phyloP scores from a whole-genome alignment of 352 stramenopile species.

The Albugo laibachii region DNA sequence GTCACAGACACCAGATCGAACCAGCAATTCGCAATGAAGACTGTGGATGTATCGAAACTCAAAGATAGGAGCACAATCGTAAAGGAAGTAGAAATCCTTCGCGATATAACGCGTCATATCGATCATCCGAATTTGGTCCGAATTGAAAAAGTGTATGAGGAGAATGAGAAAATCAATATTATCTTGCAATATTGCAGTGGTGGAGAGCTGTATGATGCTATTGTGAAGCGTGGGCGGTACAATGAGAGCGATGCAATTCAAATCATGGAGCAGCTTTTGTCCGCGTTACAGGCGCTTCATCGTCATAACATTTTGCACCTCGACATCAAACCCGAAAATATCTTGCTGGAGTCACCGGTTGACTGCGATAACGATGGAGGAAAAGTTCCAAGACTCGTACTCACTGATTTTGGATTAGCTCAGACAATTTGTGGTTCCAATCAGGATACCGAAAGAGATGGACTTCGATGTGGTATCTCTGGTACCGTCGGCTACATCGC shows the following conservation, averaged over 20 bases:
- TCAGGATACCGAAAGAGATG: conserved; percentile 31
- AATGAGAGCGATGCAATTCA: conserved; percentile 34
- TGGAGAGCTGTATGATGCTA: conserved; percentile 55
- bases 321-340: conserved; percentile 69
- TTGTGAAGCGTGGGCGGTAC: conserved; percentile 43
- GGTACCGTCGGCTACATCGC: conserved; percentile 66
- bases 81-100: conserved; percentile 56
- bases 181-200: conserved; percentile 52
- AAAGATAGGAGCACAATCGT: conserved; percentile 45
- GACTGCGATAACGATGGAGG: conserved; percentile 9
- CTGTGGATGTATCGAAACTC: conserved; percentile 59
- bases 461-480: conserved; percentile 39
- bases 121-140: conserved; percentile 52
- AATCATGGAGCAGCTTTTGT: conserved; percentile 46
- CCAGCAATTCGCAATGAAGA: conserved; percentile 45
- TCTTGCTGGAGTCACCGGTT: conserved; percentile 33
- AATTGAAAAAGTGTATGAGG: conserved; percentile 70
- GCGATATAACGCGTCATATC: conserved; percentile 66
- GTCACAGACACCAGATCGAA: conserved; percentile 36
- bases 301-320: conserved; percentile 60
- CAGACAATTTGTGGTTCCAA: conserved; percentile 37
- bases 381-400: conserved; percentile 21
- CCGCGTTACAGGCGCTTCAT: conserved; percentile 38
- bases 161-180: conserved; percentile 63
- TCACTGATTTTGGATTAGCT: conserved; percentile 57